phyloP scores from a whole-genome alignment of 345 rosid species.

The Dipteronia dyeriana region DNA sequence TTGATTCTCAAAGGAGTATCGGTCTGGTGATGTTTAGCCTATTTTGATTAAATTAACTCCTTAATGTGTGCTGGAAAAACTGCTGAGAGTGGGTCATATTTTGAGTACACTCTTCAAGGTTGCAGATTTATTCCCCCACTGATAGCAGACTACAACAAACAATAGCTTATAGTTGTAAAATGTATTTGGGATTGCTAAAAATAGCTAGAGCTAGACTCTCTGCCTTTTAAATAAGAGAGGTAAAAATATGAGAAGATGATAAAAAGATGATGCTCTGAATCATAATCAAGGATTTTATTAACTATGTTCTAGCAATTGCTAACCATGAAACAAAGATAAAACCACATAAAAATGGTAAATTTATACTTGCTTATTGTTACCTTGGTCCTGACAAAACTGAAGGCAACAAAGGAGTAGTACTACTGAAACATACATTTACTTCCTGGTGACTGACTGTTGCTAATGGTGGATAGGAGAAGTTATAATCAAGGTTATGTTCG shows the following conservation, averaged over 20 bases:
- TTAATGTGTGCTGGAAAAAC: conserved; percentile 52
- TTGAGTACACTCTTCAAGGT: no score
- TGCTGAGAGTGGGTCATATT: conserved; percentile 79
- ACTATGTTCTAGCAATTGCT: no score
- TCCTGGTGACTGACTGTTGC: not conserved
- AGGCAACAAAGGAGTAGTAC: not conserved
- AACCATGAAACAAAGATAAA: no score
- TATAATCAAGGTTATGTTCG: conserved; percentile 15
- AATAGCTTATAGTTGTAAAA: no score
- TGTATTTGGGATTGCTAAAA: no score
- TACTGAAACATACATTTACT: not conserved
- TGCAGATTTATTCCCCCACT: no score
- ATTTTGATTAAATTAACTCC: not conserved
- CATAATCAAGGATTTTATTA: no score
- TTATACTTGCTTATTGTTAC: not conserved
- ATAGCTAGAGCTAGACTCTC: no score
- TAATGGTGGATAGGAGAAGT: not conserved
- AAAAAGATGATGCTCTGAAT: not conserved
- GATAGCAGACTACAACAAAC: not conserved
- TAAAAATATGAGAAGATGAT: no score
- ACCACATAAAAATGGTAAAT: not conserved
- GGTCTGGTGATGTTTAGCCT: not conserved
- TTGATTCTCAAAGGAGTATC: not conserved
- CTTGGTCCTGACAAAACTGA: conserved; percentile 14
- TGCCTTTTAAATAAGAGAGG: no score